phyloP scores from a whole-genome alignment of 768 basidiomycete genomes.

The Psilocybe subaeruginosa region DNA sequence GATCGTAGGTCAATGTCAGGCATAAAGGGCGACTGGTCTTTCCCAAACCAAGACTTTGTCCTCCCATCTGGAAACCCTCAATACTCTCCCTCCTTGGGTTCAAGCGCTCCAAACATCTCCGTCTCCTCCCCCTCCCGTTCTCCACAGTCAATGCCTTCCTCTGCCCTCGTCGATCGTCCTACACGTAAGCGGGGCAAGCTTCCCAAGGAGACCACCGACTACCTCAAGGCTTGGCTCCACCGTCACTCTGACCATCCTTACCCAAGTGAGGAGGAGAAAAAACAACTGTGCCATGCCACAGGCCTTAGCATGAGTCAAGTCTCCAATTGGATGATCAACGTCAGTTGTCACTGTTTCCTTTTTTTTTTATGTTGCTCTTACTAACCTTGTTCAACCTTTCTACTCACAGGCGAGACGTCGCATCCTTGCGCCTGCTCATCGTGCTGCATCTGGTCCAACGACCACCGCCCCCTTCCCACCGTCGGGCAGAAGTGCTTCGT shows the following conservation, averaged over 20 bases:
- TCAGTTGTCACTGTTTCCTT: conserved; percentile 26
- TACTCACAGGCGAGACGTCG: conserved; percentile 69
- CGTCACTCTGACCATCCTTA: conserved; percentile 90
- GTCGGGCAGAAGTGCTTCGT: conserved; percentile 43
- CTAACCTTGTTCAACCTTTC: neutral
- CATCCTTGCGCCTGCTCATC: conserved; percentile 82
- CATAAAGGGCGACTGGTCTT: conserved; percentile 76
- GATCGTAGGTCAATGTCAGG: conserved; percentile 58
- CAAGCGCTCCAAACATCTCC: conserved; percentile 42
- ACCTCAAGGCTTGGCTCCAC: conserved; percentile 86
- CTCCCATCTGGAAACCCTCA: conserved; percentile 43
- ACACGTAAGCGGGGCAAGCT: conserved; percentile 86
- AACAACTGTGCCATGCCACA: conserved; percentile 83
- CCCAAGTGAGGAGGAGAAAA: conserved; percentile 90
- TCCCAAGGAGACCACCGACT: conserved; percentile 90
- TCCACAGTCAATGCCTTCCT: conserved; percentile 47
- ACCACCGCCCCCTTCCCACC: conserved; percentile 76
- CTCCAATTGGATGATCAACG: conserved; percentile 95
- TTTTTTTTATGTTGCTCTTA: conserved; percentile 13
- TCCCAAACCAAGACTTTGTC: conserved; percentile 63
- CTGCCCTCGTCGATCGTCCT: conserved; percentile 73
- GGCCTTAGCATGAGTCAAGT: conserved; percentile 89
- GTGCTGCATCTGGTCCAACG: conserved; percentile 74
- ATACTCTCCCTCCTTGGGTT: conserved; percentile 48
- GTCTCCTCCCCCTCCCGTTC: conserved; percentile 55